Base-by-base conservation (phyloP, 441 rosid genomes). In the Adansonia rubrostipa region DNA sequence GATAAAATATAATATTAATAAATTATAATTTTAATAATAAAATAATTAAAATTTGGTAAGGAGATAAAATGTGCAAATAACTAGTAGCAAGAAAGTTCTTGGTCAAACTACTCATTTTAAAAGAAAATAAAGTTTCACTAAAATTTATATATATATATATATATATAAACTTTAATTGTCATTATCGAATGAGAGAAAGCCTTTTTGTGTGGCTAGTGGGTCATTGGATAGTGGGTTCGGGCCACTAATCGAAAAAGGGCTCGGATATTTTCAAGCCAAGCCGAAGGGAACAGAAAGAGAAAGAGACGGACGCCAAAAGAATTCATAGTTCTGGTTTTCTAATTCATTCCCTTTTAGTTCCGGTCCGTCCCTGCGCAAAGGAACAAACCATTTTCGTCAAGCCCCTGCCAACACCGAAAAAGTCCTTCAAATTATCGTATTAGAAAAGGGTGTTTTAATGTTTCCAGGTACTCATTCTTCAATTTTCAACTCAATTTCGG, bases 271-370 rank as follows among this genome's bases (percentile, higher is more conserved):
- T 53, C 47, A 54, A 54, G 79, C 76, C 54, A 5, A 81, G 76
- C 77, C 54, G 17, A 63, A 14, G 48, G 42, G n/a, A 22, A 13
- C 20, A 69, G 19, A 63, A 6, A 17, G 17, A 74, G 14, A 28
- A 3, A 45, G 63, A 48, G 9, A n/a, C 78, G 85, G 88, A 80
- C 84, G 84, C 85, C 81, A 80, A 76, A 70, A 42, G 3, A 57
- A 58, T 7, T 40, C 50, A 6, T 45, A 47, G 14, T 53, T 36
- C n/a, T 2, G 3, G 60, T 71, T 53, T 51, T 6, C 20, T 7
- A 19, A 5, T 33, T 14, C 15, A 0, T 54, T 17, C 62, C 14
- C 62, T 57, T 76, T 64, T 57, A 77, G 83, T 74, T 82, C 86
- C 88, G 79, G 77, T 67, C 58, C 33, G 65, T 13, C 57, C 6